Conservation (phyloP, 192 early-diverging fungal genomes). For the Nowakowskiella sp. region DNA sequence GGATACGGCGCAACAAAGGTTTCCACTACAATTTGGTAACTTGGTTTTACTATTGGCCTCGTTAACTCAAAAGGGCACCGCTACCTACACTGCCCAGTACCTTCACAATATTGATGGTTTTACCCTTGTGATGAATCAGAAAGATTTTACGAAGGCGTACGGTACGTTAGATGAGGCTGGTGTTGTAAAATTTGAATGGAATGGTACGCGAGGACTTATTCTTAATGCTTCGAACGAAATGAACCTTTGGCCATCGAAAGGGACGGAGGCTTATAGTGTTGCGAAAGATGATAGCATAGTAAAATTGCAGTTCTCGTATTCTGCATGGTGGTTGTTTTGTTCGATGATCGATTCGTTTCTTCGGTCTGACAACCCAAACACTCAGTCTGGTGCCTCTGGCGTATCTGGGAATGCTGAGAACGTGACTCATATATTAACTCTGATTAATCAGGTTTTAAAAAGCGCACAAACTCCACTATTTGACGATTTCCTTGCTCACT, state of each 20-base stretch:
- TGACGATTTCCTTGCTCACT: conserved; percentile 17
- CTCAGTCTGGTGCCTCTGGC: neutral
- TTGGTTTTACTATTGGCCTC: conserved; percentile 24
- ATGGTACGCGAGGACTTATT: conserved; percentile 12
- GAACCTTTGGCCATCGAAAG: conserved; percentile 7
- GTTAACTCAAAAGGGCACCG: conserved; percentile 15
- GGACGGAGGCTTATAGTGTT: conserved; percentile 11
- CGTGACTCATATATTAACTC: conserved; percentile 18
- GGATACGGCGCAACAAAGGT: conserved; percentile 21
- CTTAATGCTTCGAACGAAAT: conserved; percentile 4
- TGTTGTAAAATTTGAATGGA: neutral
- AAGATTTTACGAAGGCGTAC: neutral
- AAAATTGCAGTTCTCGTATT: conserved; percentile 17
- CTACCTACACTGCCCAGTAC: conserved; percentile 26
- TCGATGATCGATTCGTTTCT: conserved; percentile 33
- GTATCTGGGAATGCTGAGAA: conserved; percentile 8
- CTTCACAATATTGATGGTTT: conserved; percentile 19
- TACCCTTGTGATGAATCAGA: conserved; percentile 16
- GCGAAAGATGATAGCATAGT: conserved; percentile 11
- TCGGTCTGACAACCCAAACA: neutral
- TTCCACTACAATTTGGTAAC: conserved; percentile 21
- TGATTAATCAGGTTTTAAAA: conserved; percentile 29
- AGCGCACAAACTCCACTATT: conserved; percentile 13
- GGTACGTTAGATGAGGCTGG: neutral
- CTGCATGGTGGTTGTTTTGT: conserved; percentile 35